Conservation (phyloP, 495 filamentous ascomycete species). For the Staphylotrichum tortipilum region DNA sequence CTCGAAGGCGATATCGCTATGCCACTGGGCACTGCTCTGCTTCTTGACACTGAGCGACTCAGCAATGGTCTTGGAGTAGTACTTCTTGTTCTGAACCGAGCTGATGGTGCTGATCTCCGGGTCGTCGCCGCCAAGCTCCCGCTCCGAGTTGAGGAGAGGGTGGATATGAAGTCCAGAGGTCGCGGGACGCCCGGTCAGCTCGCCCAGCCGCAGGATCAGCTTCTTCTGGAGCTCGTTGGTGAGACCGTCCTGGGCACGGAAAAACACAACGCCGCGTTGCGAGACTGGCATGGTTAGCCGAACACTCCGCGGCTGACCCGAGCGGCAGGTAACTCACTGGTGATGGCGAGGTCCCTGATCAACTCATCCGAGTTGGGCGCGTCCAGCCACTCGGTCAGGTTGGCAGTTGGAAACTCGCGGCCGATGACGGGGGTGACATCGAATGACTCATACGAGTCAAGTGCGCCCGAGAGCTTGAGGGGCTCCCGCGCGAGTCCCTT, state of each 20-base stretch:
- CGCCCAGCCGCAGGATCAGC: slow-evolving; percentile 53
- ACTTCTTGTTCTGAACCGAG: slow-evolving; percentile 47
- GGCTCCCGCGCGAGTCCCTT: slow-evolving; percentile 26
- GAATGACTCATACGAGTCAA: slow-evolving; percentile 51
- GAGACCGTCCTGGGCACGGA: slow-evolving; percentile 57
- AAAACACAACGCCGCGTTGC: slow-evolving; percentile 72
- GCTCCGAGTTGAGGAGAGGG: slow-evolving; percentile 53
- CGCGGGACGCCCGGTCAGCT: slow-evolving; percentile 53
- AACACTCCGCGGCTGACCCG: background rate
- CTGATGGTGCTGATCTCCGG: slow-evolving; percentile 65
- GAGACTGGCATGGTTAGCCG: slow-evolving; percentile 45
- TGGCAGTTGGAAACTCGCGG: slow-evolving; percentile 53
- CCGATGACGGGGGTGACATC: slow-evolving; percentile 65
- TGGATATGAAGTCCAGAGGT: slow-evolving; percentile 62
- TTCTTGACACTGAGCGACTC: slow-evolving; percentile 24
- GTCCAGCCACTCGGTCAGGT: slow-evolving; percentile 53
- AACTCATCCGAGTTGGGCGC: slow-evolving; percentile 59
- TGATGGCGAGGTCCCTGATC: slow-evolving; percentile 60
- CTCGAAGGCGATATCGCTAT: slow-evolving; percentile 61
- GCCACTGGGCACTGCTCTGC: slow-evolving; percentile 43
- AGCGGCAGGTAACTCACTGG: slow-evolving; percentile 36
- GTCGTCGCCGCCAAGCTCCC: slow-evolving; percentile 53
- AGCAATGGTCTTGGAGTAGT: slow-evolving; percentile 31
- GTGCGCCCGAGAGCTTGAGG: slow-evolving; percentile 42
- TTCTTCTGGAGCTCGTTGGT: slow-evolving; percentile 47